phyloP scores from a whole-genome alignment of 176 grass and related monocot species.

The Saccharum spontaneum region DNA sequence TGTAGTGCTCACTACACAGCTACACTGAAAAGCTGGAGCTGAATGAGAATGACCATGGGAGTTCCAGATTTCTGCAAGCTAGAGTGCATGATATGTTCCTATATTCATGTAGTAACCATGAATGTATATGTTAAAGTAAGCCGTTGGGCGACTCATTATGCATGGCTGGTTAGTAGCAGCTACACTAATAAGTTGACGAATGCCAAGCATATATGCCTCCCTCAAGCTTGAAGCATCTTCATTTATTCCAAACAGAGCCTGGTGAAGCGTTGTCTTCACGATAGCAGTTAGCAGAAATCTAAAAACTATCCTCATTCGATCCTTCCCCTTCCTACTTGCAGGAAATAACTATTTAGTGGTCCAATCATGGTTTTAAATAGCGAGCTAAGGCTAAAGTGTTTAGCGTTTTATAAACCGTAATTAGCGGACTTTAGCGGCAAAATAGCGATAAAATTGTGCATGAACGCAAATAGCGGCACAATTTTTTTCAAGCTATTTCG shows the following conservation, averaged over 20 bases:
- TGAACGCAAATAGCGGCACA: no score
- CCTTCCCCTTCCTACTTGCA: neutral
- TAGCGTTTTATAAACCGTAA: no score
- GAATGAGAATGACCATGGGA: neutral
- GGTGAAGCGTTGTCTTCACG: neutral
- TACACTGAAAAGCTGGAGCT: neutral
- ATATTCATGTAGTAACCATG: conserved; percentile 7
- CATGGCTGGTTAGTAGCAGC: neutral
- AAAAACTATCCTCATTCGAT: neutral
- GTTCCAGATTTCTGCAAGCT: neutral
- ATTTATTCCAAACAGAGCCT: neutral
- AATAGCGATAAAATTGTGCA: no score
- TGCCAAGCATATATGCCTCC: neutral
- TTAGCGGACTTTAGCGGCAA: no score
- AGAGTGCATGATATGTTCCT: neutral
- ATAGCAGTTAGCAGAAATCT: neutral
- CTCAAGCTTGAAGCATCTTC: neutral
- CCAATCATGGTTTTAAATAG: no score
- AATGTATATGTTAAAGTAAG: neutral
- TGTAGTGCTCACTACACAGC: neutral
- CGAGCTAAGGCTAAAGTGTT: no score
- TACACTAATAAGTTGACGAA: neutral
- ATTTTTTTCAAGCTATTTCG: no score
- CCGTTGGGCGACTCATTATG: neutral
- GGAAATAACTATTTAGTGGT: neutral